These are phyloP conservation scores for Maudiozyma bulderi DNA, from an alignment of 805 yeast genomes.

Conservation along the genomic window DNA sequence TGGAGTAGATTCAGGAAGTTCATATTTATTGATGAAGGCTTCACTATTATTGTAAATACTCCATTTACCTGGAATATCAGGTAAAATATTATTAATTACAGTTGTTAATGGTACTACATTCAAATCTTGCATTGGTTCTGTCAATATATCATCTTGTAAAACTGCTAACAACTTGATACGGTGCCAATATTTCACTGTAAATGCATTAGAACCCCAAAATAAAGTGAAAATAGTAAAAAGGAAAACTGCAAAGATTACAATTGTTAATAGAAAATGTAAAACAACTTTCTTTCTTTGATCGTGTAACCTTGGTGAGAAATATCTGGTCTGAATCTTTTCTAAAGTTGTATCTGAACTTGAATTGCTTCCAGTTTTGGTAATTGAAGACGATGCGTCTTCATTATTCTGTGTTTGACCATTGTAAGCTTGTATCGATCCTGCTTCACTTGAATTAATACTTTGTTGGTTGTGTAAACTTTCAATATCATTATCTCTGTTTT, in stretches of 20 bases:
- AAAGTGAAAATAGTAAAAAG: conserved; percentile 20
- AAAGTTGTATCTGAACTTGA: neutral
- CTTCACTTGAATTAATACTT: neutral
- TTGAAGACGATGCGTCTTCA: neutral
- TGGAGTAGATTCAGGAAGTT: conserved; percentile 2
- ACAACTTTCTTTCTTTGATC: conserved; percentile 6
- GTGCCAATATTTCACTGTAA: conserved; percentile 16
- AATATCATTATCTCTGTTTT: neutral
- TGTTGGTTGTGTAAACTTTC: neutral
- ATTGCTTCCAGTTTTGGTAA: neutral
- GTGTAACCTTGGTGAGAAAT: conserved; percentile 9
- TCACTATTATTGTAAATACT: conserved; percentile 16
- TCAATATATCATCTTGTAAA: conserved; percentile 22
- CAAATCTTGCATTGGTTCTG: neutral
- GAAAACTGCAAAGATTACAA: conserved; percentile 13
- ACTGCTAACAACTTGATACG: conserved; percentile 27
- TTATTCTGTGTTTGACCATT: neutral
- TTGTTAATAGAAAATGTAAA: conserved; percentile 3
- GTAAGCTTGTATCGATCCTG: neutral
- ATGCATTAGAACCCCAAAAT: conserved; percentile 32
- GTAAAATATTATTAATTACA: conserved; percentile 7
- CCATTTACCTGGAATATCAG: conserved; percentile 21
- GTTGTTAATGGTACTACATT: conserved; percentile 7
- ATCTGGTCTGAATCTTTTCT: conserved; percentile 6
- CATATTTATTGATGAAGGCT: conserved; percentile 4